A percentile compares a stretch with the other conserved stretches of the same genome.
These are phyloP conservation scores for Blastobotrys muscicola DNA, from an alignment of 805 yeast species.

Conservation along the genomic window DNA sequence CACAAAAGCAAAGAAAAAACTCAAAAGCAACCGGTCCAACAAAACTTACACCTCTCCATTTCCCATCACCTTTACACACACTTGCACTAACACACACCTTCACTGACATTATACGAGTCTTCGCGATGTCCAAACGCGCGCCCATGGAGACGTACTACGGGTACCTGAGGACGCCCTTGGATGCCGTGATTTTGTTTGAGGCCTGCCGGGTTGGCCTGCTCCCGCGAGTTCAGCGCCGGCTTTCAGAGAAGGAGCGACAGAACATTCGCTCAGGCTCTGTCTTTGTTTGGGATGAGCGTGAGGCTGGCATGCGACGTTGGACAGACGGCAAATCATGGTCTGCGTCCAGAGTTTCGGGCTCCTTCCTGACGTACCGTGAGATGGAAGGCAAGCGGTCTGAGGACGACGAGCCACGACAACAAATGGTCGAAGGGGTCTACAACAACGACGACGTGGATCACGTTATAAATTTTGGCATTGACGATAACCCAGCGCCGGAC, in stretches of 20 bases:
- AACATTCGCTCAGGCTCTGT: slow-evolving; percentile 50
- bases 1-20: no score
- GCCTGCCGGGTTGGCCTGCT: slow-evolving; percentile 49
- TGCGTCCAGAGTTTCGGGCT: slow-evolving; percentile 59
- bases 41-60: no score
- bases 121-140: background rate
- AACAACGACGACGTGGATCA: slow-evolving; percentile 5
- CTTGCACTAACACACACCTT: no score
- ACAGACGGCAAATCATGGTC: slow-evolving; percentile 71
- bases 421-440: no score
- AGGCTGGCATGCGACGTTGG: slow-evolving; percentile 68
- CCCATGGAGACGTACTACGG: slow-evolving; percentile 56
- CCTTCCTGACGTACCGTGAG: slow-evolving; percentile 54
- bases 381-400: slow-evolving; percentile 33
- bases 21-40: no score
- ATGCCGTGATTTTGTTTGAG: slow-evolving; percentile 56
- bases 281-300: slow-evolving; percentile 64
- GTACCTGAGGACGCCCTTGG: slow-evolving; percentile 43
- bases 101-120: no score
- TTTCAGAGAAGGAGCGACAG: slow-evolving; percentile 46
- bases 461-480: slow-evolving; percentile 2
- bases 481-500: slow-evolving; percentile 16
- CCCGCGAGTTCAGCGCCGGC: slow-evolving; percentile 50
- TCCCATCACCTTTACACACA: no score
- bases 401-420: slow-evolving; percentile 2